Base-by-base conservation (phyloP, 306 rosid genomes). In the Castanea crenata region DNA sequence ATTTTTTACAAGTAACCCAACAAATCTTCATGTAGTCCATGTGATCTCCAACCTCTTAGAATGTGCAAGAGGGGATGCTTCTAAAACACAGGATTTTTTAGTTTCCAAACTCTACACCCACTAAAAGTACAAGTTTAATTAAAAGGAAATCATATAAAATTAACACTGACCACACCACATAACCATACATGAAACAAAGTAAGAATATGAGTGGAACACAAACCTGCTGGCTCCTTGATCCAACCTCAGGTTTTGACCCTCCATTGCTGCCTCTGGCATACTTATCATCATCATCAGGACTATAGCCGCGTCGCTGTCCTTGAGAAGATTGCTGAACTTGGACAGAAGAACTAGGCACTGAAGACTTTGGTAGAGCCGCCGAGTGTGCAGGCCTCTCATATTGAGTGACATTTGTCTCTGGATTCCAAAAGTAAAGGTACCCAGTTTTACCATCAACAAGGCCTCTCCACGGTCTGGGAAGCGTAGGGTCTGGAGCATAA, bases 371-470 rank as follows among this genome's bases (percentile, higher is more conserved):
- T 3, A 21, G 87, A 71, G 87, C 83, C 54, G 87, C 87, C 59
- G 92, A 51, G 75, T 79, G 73, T 0, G 83, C 71, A 57, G 99
- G 99, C 83, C 92, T 90, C 80, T 96, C 99, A 21, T 96, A 96
- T 77, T 96, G 99, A 34, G 99, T 96, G 19, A 92, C 91, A 87
- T 96, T 96, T 49, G 99, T 96, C 87, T 88, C 99, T 1, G 99
- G 99, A 84, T 96, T 96, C 99, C 99, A 96, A 78, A 91, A 96
- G 90, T 96, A 96, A 34, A 96, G 94, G 81, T 91, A 96, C 67
- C 99, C 99, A 5, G 99, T 96, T 88, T 93, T 96, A 8, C 99
- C 99, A 87, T 96, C 99, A 74, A 96, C 98, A 51, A 96, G 94
- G 73, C 99, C 99, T 68, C 79, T 81, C 99, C 99, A 96, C 27